phyloP scores from a whole-genome alignment of 2,329 filamentous ascomycete species.

The Talaromyces amestolkiae region DNA sequence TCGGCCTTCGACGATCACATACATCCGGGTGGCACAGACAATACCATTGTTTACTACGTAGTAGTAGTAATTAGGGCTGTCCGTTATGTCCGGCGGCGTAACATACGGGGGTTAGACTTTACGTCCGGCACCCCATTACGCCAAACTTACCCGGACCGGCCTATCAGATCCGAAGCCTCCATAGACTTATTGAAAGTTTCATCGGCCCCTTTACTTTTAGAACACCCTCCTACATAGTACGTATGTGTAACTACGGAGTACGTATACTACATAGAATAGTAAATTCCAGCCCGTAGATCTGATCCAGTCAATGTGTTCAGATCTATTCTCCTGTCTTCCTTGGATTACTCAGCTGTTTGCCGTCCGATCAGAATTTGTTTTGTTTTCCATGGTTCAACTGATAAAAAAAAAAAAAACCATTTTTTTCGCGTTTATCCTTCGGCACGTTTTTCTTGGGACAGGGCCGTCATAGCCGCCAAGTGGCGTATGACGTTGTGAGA shows the following conservation, averaged over 20 bases:
- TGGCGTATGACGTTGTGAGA: not conserved
- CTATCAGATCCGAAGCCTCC: not conserved
- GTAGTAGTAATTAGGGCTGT: not conserved
- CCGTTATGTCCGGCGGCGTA: not conserved
- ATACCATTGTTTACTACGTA: not conserved
- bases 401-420: not conserved
- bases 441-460: constrained; percentile 1
- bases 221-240: not conserved
- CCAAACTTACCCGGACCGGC: not conserved
- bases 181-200: not conserved
- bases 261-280: too few species aligned
- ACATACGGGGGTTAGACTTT: not conserved
- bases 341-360: not conserved
- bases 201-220: not conserved
- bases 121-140: not conserved
- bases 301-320: not conserved
- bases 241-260: not conserved
- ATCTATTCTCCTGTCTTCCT: not conserved
- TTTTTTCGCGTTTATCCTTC: not conserved
- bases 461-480: not conserved
- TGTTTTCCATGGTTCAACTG: not conserved
- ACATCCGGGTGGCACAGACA: not conserved
- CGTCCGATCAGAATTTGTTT: not conserved
- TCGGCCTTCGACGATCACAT: not conserved
- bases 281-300: not conserved